phyloP scores from a whole-genome alignment of 306 rosid species.

The Leucaena leucocephala region DNA sequence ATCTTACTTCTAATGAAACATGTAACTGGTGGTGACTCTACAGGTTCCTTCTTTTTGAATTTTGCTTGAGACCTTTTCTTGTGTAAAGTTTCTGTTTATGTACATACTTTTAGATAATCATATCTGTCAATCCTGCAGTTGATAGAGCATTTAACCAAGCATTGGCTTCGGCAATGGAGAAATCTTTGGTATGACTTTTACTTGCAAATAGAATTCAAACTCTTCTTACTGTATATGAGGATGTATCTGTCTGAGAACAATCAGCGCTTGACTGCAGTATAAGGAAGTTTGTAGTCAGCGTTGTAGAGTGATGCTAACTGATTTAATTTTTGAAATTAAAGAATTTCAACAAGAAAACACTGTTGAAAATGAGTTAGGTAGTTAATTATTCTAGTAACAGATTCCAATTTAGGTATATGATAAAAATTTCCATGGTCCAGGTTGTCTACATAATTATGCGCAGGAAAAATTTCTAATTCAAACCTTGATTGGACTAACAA shows the following conservation, averaged over 20 bases:
- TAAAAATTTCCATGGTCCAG: constrained; percentile 5
- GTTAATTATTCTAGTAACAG: not conserved
- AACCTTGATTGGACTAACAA: not conserved
- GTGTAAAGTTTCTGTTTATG: constrained; percentile 7
- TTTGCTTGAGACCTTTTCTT: constrained; percentile 4
- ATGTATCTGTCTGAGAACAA: constrained; percentile 26
- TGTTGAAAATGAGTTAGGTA: not conserved
- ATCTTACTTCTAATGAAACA: constrained; percentile 76
- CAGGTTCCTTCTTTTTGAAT: constrained; percentile 54
- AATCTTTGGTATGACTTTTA: constrained; percentile 58
- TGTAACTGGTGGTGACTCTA: constrained; percentile 42
- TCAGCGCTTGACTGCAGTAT: not conserved
- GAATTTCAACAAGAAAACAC: not conserved
- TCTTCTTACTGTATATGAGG: constrained; percentile 13
- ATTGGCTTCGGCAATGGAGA: constrained; percentile 49
- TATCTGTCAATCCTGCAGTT: constrained; percentile 43
- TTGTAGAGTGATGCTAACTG: constrained; percentile 5
- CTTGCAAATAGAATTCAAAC: constrained; percentile 1
- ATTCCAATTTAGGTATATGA: not conserved
- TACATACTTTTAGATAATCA: constrained; percentile 24
- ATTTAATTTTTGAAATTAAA: constrained; percentile 19
- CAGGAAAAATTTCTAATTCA: not conserved
- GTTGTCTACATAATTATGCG: not conserved
- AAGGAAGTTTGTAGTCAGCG: not conserved
- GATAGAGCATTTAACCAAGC: constrained; percentile 51